Base-by-base conservation (phyloP, 352 stramenopile species). In the Phytophthora lateralis region DNA sequence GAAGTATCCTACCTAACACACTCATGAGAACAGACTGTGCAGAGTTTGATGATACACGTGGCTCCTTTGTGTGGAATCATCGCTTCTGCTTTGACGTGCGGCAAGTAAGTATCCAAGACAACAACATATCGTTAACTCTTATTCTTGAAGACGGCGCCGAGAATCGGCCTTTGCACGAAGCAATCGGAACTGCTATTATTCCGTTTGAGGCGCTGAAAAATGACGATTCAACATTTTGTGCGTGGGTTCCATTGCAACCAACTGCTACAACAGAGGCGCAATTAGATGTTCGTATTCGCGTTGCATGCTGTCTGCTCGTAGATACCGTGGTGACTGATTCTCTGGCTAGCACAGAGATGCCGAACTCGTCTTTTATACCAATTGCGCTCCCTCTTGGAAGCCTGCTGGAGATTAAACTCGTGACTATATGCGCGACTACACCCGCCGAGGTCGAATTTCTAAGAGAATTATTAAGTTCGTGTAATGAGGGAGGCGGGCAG, bases 361-460 rank as follows among this genome's bases (percentile, higher is more conserved):
- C 17, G 10, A 26, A 26, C 8, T 27, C 39, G n/a, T 11, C 10
- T 45, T 26, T 26, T 24, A 6, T 12, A 24, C 2, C n/a, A 15
- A 2, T 45, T 49, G 14, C 35, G 14, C n/a, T 72, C 34, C 21
- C 50, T 12, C 58, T 72, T 2, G 64, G 64, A 50, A 69, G 64
- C 24, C 32, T 61, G 9, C 10, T 69, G n/a, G 52, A 73, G 24
- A 20, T 73, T 14, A 51, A 43, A 24, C 11, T 69, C 4, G 30
- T 50, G 1, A 53, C 30, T 2, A 55, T 69, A 50, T 73, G 64
- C 26, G 11, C 53, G 11, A 45, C 6, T 18, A 50, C 47, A 17
- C 2, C 29, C 2, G 7, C n/a, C 1, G 64, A 64, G n/a, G 26
- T 15, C 7, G 34, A 57, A 21, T 46, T 39, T 47, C 7, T 73